Conservation (phyloP, 75 land plant genomes). For the Cunninghamia lanceolata region DNA sequence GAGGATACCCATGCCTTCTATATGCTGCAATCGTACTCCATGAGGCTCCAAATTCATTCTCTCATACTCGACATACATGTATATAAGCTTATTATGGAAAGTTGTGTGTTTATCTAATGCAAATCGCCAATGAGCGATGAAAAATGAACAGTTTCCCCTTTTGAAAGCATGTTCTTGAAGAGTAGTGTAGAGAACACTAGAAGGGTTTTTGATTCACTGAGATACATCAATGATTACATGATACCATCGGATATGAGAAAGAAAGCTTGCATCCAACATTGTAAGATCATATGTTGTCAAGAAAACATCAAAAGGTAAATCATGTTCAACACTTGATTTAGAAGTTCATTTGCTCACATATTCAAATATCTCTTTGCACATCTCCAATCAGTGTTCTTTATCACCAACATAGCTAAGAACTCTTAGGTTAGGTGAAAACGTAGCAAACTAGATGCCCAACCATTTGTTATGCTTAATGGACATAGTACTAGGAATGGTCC, state of each 20-base stretch:
- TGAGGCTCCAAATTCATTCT: no score
- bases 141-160: no score
- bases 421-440: constrained; percentile 55
- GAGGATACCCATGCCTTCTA: no score
- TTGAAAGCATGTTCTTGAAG: no score
- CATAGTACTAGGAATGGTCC: constrained; percentile 87
- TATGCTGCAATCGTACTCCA: no score
- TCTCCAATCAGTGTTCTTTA: constrained; percentile 46
- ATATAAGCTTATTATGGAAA: no score
- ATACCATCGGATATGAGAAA: constrained; percentile 78
- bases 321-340: constrained; percentile 30
- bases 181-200: no score
- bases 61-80: no score
- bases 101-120: no score
- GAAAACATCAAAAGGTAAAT: constrained; percentile 80
- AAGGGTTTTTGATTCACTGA: constrained; percentile 84
- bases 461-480: constrained; percentile 86
- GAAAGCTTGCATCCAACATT: constrained; percentile 73
- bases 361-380: constrained; percentile 49
- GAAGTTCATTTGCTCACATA: constrained; percentile 37
- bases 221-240: constrained; percentile 91
- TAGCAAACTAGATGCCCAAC: constrained; percentile 73
- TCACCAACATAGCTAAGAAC: constrained; percentile 76
- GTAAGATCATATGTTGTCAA: constrained; percentile 91
- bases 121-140: no score